Percentiles rank a stretch among this genome's conserved stretches.
Conservation (phyloP, 352 stramenopile genomes). For the Pythium phragmiticola region DNA sequence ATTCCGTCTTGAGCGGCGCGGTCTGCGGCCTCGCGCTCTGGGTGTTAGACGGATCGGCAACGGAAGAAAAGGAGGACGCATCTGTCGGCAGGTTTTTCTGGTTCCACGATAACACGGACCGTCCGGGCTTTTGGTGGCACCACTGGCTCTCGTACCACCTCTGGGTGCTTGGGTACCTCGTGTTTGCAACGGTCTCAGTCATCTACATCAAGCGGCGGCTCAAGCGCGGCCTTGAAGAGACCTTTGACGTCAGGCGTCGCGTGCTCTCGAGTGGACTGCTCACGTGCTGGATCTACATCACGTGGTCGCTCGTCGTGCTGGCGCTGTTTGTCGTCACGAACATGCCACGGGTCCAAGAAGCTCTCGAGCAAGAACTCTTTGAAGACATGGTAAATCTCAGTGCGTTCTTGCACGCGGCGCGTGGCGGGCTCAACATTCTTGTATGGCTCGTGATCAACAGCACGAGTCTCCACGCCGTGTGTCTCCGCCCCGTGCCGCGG, state of each 20-base stretch:
- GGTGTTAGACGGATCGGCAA: conserved; percentile 45
- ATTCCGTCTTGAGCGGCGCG: conserved; percentile 68
- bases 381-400: conserved; percentile 66
- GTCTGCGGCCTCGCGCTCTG: conserved; percentile 67
- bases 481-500: conserved; percentile 10
- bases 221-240: conserved; percentile 74
- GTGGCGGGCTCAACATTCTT: conserved; percentile 81
- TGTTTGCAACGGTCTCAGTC: conserved; percentile 74
- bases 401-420: conserved; percentile 76
- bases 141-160: conserved; percentile 83
- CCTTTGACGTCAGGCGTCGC: conserved; percentile 76
- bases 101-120: conserved; percentile 83
- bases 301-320: conserved; percentile 78
- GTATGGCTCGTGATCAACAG: conserved; percentile 86
- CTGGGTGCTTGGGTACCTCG: conserved; percentile 74
- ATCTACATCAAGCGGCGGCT: conserved; percentile 77
- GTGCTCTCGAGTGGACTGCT: conserved; percentile 79
- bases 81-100: conserved; percentile 62
- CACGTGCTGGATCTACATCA: conserved; percentile 83
- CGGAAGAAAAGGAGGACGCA: conserved; percentile 7
- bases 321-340: conserved; percentile 69
- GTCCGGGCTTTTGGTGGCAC: conserved; percentile 77
- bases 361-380: conserved; percentile 30
- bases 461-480: conserved; percentile 48
- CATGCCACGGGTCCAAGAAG: conserved; percentile 35